phyloP scores from a whole-genome alignment of 208 protist genomes.

The Trichomonas tenax region DNA sequence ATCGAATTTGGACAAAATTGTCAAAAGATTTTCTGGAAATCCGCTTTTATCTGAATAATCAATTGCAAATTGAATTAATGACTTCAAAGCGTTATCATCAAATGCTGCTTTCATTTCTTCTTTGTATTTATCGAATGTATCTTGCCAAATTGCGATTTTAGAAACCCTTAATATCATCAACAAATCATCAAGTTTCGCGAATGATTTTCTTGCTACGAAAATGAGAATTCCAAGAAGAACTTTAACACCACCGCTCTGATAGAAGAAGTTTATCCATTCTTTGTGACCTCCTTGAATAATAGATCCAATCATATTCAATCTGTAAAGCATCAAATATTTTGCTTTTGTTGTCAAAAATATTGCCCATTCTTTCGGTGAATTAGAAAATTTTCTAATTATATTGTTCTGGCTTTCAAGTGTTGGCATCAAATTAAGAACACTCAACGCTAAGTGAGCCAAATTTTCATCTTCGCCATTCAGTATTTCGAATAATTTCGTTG shows the following conservation, averaged over 20 bases:
- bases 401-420: not conserved
- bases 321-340: not conserved
- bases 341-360: not conserved
- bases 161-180: not conserved
- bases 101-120: not conserved
- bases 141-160: not conserved
- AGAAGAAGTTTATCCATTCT: not conserved
- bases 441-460: not conserved
- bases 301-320: not conserved
- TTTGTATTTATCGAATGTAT: not conserved
- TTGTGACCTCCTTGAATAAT: not conserved
- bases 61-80: not conserved
- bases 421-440: not conserved
- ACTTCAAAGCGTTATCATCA: not conserved
- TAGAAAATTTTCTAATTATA: not conserved
- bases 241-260: not conserved
- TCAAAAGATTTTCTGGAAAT: not conserved
- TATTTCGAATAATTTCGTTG: not conserved
- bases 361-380: not conserved
- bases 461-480: not conserved
- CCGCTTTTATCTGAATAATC: not conserved
- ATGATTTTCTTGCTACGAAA: not conserved
- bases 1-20: not conserved
- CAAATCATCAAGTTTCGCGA: not conserved
- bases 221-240: not conserved